A percentile compares a stretch with the other conserved stretches of the same genome.
These are phyloP conservation scores for Hirschfeldia incana DNA, from an alignment of 345 rosid species.

Conservation along the genomic window DNA sequence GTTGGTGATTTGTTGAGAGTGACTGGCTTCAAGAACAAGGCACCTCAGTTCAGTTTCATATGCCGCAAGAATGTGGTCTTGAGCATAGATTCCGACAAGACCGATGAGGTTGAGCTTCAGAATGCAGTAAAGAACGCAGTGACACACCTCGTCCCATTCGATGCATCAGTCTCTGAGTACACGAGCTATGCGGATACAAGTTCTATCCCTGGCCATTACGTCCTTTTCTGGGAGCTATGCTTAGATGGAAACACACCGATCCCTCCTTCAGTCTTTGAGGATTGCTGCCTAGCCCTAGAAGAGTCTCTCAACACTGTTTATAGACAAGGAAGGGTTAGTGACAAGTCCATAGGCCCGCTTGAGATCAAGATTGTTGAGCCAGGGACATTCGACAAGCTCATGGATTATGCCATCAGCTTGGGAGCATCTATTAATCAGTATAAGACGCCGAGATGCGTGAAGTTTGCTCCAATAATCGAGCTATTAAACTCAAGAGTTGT, in stretches of 20 bases:
- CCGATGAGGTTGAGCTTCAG: constrained; percentile 96
- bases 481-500: constrained; percentile 74
- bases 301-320: constrained; percentile 89
- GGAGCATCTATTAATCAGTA: constrained; percentile 97
- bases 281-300: constrained; percentile 85
- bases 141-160: constrained; percentile 77
- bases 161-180: constrained; percentile 75
- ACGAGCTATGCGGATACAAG: constrained; percentile 85
- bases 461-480: constrained; percentile 86
- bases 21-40: constrained; percentile 95
- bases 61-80: constrained; percentile 92
- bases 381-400: constrained; percentile 94
- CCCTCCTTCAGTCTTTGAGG: constrained; percentile 88
- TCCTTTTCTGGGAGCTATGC: constrained; percentile 79
- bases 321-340: constrained; percentile 85
- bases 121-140: constrained; percentile 82
- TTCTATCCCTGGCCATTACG: constrained; percentile 84
- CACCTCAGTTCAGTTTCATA: constrained; percentile 90
- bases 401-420: constrained; percentile 90
- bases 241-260: constrained; percentile 71
- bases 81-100: constrained; percentile 92
- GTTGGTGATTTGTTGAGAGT: constrained; percentile 93
- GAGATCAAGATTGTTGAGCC: constrained; percentile 87
- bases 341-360: constrained; percentile 86
- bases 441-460: constrained; percentile 95